Conservation (phyloP, 805 yeast species). For the Blastobotrys attinorum region DNA sequence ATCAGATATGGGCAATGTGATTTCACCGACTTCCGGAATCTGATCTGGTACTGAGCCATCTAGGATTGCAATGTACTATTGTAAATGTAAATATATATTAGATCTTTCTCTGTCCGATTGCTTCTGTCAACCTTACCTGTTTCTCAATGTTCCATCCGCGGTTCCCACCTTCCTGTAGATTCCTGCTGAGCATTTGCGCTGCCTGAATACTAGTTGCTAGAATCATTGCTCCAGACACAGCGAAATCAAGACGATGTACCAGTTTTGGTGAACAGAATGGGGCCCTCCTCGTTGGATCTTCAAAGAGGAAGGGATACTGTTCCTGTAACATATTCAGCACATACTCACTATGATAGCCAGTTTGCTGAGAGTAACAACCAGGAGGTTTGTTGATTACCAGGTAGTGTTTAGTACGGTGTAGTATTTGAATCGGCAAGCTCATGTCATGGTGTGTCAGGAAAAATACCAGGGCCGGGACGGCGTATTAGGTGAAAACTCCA, state of each 20-base stretch:
- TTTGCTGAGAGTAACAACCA: constrained; percentile 13
- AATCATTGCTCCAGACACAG: constrained; percentile 17
- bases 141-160: constrained; percentile 9
- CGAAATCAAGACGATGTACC: constrained; percentile 16
- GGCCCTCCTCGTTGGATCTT: neutral
- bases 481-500: too few species aligned
- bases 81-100: neutral
- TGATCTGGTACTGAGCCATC: neutral
- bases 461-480: too few species aligned
- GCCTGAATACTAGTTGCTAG: constrained; percentile 12
- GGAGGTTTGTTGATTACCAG: constrained; percentile 17
- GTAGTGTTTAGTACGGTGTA: constrained; percentile 8
- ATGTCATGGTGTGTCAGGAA: too few species aligned
- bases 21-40: constrained; percentile 1
- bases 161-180: constrained; percentile 7
- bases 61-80: constrained; percentile 9
- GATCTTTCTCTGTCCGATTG: neutral
- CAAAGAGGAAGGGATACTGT: constrained; percentile 9
- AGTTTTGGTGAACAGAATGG: constrained; percentile 14
- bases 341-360: neutral
- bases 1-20: constrained; percentile 4
- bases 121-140: constrained; percentile 6
- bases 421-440: neutral
- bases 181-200: constrained; percentile 11
- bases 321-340: constrained; percentile 7